These are phyloP conservation scores for Alnus rubra DNA, from an alignment of 306 rosid species.

Conservation along the genomic window DNA sequence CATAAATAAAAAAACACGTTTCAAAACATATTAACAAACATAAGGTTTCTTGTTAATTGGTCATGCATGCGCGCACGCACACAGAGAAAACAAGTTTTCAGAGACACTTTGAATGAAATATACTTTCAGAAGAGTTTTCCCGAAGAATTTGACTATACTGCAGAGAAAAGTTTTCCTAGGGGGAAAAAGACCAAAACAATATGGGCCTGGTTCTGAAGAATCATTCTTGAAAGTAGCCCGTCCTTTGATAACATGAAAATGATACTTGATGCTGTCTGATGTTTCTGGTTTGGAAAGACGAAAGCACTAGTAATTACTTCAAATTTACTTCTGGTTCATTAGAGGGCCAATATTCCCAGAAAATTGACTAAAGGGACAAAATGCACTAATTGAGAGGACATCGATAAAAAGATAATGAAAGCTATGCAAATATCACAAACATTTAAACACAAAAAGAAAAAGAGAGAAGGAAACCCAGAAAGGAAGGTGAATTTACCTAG, in stretches of 20 bases:
- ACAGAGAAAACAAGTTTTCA: not conserved
- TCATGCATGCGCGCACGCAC: no score
- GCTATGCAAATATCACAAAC: not conserved
- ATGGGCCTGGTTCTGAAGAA: not conserved
- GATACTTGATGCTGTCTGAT: not conserved
- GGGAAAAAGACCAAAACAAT: not conserved
- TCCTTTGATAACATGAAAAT: not conserved
- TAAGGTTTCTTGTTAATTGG: not conserved
- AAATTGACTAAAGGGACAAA: not conserved
- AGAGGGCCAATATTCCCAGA: not conserved
- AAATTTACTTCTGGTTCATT: not conserved
- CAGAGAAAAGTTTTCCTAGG: not conserved
- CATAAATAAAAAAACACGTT: no score
- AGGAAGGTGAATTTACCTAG: conserved; percentile 7
- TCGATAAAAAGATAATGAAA: not conserved
- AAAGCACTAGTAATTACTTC: not conserved
- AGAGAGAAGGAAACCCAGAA: not conserved
- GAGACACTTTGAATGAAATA: not conserved
- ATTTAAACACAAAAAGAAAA: not conserved
- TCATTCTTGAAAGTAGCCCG: not conserved
- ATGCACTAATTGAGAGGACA: not conserved
- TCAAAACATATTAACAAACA: no score
- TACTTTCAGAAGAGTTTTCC: not conserved
- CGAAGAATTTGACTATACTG: not conserved
- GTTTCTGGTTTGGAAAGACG: not conserved